phyloP scores from a whole-genome alignment of 441 rosid genomes.

The Erysimum cheiri region DNA sequence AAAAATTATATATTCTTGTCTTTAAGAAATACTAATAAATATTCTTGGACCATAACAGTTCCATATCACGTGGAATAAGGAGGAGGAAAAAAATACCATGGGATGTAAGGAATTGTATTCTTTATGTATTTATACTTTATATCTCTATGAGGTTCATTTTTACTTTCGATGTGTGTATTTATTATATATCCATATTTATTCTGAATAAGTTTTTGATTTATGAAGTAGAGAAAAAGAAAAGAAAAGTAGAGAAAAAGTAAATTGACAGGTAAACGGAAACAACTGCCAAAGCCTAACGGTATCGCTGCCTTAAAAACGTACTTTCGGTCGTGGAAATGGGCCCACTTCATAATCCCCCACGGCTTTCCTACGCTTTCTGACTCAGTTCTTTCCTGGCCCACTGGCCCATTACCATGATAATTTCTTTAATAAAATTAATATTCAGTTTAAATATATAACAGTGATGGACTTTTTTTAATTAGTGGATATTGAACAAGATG shows the following conservation, averaged over 20 bases:
- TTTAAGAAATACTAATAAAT: neutral
- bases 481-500: constrained; percentile 14
- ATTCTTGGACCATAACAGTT: constrained; percentile 40
- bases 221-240: neutral
- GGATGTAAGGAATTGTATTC: neutral
- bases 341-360: constrained; percentile 38
- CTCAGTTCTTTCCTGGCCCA: constrained; percentile 42
- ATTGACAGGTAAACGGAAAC: constrained; percentile 41
- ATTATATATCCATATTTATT: neutral
- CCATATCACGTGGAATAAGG: constrained; percentile 41
- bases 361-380: constrained; percentile 40
- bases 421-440: neutral
- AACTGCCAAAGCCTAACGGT: constrained; percentile 46
- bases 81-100: constrained; percentile 11
- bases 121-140: neutral
- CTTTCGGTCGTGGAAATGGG: constrained; percentile 47
- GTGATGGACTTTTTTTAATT: neutral
- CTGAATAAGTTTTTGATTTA: neutral
- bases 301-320: constrained; percentile 34
- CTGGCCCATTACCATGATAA: constrained; percentile 27
- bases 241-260: neutral
- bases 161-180: neutral
- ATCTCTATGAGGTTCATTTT: constrained; percentile 9
- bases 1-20: neutral
- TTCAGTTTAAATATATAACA: neutral